Base-by-base conservation (phyloP, 331 rosid genomes). In the Rosa hybrid region DNA sequence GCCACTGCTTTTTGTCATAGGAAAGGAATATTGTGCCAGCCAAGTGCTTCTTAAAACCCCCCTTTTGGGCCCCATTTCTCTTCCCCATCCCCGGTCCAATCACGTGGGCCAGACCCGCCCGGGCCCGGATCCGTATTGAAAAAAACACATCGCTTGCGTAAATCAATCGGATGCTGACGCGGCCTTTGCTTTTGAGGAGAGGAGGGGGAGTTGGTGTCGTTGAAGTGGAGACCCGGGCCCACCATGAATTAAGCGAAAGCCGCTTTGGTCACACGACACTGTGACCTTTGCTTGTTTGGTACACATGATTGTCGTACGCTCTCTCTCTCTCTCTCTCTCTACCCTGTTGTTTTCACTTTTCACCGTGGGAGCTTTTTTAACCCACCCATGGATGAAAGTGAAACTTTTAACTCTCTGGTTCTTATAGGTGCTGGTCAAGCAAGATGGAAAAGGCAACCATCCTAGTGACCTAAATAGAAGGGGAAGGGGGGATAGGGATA, bases 191-290 rank as follows among this genome's bases (percentile, higher is more conserved):
- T 86, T 84, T 12, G 20, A 2, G 11, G n/a, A 25, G 38, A 42
- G 8, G 65, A 54, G 60, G 89, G 87, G 86, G 81, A 34, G 84
- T 88, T 86, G 89, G 90, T 89, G 89, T 88, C 83, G 77, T 90
- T 81, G 88, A 84, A 90, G 92, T 92, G 95, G 94, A 87, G 87
- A 85, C 86, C 80, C 50, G 91, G 86, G 34, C 94, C 95, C 90
- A 87, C 90, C 72, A 1, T 7, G 65, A 16, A 48, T 27, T 69
- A 86, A 87, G 84, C 78, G 12, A 30, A 83, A 83, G 88, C 92
- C 90, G 84, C 88, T 64, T 89, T 86, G 81, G 91, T 85, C 86
- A 79, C 70, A 64, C 42, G 70, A 64, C 81, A 67, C 86, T 78
- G 25, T 76, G 25, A 80, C 89, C 89, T 79, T 92, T 90, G 91